Percentiles rank a stretch among this genome's conserved stretches.
Evolutionary conservation across 208 protist genomes (phyloP).

Genomic region (Trichomonas tenax): DNA sequence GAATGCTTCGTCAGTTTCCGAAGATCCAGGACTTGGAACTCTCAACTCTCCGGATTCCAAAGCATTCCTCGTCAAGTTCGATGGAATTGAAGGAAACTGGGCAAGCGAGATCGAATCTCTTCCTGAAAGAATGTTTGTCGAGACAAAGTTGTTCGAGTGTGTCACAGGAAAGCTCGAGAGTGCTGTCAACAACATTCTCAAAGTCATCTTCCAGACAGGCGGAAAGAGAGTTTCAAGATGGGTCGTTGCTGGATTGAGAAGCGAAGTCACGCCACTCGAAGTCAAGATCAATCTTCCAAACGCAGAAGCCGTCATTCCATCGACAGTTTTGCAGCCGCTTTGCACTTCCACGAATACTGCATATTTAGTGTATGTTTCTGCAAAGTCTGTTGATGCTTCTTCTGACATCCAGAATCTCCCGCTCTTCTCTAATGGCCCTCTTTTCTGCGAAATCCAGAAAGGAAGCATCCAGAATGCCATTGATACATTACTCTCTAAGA

Average conservation of each 20-base stretch:
- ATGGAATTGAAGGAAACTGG: background rate
- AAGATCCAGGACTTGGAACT: background rate
- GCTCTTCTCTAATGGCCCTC: background rate
- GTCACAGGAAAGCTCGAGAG: background rate
- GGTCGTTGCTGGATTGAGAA: background rate
- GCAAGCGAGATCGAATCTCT: background rate
- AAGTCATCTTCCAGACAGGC: background rate
- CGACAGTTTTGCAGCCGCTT: background rate
- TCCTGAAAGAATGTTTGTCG: background rate
- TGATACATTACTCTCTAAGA: background rate
- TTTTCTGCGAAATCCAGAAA: background rate
- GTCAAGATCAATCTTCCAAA: background rate
- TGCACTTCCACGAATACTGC: background rate
- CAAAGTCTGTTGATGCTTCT: background rate
- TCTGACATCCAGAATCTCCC: background rate
- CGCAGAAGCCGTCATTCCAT: background rate
- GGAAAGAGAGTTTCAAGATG: background rate
- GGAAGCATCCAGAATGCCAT: background rate
- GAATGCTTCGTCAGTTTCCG: background rate
- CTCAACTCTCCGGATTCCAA: background rate
- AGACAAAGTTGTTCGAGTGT: background rate
- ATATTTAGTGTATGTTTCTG: background rate
- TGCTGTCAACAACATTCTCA: background rate
- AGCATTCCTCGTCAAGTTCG: background rate
- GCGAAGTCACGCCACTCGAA: background rate